Percentiles rank a stretch among this genome's conserved stretches.
Conservation (phyloP, 2,329 filamentous ascomycete species). For the Aquanectria penicillioides region DNA sequence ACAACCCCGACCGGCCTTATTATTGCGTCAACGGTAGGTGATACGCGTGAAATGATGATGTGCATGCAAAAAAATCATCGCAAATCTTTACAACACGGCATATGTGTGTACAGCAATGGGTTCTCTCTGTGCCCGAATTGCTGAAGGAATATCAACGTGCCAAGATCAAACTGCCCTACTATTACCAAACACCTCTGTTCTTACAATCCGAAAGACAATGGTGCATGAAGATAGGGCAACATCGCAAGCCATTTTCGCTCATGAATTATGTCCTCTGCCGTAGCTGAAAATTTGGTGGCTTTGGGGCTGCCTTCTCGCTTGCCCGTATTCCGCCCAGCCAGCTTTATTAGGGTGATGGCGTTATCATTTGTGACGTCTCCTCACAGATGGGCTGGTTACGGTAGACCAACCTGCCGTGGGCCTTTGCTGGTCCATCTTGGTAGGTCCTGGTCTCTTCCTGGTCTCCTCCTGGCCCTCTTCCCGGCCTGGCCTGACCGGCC, state of each 20-base stretch:
- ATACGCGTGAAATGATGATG: conserved; percentile 23
- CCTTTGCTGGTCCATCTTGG: background rate
- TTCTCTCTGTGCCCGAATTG: conserved; percentile 60
- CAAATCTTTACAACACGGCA: conserved; percentile 56
- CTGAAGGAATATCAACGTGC: conserved; percentile 68
- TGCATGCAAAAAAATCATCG: conserved; percentile 28
- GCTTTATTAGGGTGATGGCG: background rate
- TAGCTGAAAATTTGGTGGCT: background rate
- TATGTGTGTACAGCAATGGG: conserved; percentile 70
- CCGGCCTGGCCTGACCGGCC: background rate
- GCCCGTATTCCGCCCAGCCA: background rate
- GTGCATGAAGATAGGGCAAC: conserved; percentile 68
- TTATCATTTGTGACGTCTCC: conserved; percentile 11
- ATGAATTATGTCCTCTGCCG: background rate
- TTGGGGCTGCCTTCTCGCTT: background rate
- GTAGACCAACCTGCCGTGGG: background rate
- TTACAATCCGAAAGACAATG: conserved; percentile 51
- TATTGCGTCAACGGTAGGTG: conserved; percentile 14
- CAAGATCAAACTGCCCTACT: conserved; percentile 61
- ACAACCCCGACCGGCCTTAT: background rate
- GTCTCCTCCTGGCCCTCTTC: background rate
- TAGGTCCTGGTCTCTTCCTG: background rate
- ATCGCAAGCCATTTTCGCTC: conserved; percentile 44
- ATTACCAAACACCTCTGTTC: conserved; percentile 68
- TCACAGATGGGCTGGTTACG: background rate